These are phyloP conservation scores for Botrytis sinoallii DNA, from an alignment of 2,329 filamentous ascomycete genomes.

Conservation along the genomic window DNA sequence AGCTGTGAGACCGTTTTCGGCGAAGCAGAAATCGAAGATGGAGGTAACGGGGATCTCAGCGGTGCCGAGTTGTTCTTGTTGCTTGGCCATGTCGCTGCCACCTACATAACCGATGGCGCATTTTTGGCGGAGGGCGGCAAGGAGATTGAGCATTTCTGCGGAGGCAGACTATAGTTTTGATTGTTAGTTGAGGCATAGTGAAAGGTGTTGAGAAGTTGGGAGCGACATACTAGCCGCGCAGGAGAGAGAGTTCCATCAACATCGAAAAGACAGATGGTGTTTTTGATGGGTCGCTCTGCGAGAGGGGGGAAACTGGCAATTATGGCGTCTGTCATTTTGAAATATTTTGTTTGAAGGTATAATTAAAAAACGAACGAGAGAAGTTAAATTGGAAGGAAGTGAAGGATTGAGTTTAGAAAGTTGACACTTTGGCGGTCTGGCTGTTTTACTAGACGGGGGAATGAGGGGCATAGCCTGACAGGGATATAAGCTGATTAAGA, in stretches of 20 bases:
- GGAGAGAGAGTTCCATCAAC: constrained; percentile 90
- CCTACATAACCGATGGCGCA: constrained; percentile 90
- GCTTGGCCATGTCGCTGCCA: constrained; percentile 87
- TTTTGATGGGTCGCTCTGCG: constrained; percentile 79
- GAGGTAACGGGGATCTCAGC: constrained; percentile 65
- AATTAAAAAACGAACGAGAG: not conserved
- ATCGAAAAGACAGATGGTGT: constrained; percentile 94
- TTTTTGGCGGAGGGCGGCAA: constrained; percentile 78
- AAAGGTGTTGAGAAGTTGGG: not conserved
- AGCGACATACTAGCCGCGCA: constrained; percentile 66
- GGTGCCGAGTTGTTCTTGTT: constrained; percentile 90
- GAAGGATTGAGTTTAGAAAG: not conserved
- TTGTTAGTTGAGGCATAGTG: constrained; percentile 3
- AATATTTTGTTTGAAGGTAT: not conserved
- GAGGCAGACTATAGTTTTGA: not conserved
- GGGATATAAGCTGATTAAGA: not conserved
- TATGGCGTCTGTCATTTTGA: constrained; percentile 16
- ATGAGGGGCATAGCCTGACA: not conserved
- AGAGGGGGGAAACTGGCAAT: constrained; percentile 58
- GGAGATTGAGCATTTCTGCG: constrained; percentile 77
- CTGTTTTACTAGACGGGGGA: not conserved
- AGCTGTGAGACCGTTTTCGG: constrained; percentile 93
- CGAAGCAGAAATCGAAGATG: constrained; percentile 97
- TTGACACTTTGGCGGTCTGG: constrained; percentile 15
- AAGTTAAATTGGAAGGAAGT: not conserved